These are phyloP conservation scores for Cyberlindnera lachancei DNA, from an alignment of 805 yeast genomes.

Conservation along the genomic window DNA sequence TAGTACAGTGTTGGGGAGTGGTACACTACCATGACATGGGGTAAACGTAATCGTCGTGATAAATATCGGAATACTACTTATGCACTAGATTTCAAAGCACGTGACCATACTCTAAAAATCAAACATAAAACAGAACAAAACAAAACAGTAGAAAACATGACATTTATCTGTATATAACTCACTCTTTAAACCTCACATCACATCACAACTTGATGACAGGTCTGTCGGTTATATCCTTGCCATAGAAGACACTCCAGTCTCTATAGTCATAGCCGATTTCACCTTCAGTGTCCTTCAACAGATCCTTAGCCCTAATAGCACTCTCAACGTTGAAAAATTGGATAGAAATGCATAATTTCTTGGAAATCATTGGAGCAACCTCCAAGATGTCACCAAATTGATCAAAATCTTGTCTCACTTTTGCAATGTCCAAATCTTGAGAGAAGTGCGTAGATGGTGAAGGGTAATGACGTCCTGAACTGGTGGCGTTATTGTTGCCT, in stretches of 20 bases:
- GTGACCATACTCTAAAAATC: too few species aligned
- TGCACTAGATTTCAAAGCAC: too few species aligned
- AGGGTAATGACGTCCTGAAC: conserved; percentile 27
- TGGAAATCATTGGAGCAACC: conserved; percentile 57
- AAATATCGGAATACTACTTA: too few species aligned
- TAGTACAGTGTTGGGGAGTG: too few species aligned
- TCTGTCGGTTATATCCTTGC: conserved; percentile 56
- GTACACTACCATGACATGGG: too few species aligned
- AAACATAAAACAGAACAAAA: too few species aligned
- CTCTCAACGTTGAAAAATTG: conserved; percentile 50
- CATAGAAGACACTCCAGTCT: conserved; percentile 61
- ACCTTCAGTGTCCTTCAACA: conserved; percentile 29
- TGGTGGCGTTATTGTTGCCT: too few species aligned
- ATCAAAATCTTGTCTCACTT: conserved; percentile 41
- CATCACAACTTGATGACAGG: conserved; percentile 29
- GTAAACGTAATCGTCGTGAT: too few species aligned
- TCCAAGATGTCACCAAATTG: conserved; percentile 55
- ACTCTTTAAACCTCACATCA: too few species aligned
- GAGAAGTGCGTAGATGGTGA: conserved; percentile 36
- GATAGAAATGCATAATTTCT: conserved; percentile 53
- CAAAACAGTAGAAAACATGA: too few species aligned
- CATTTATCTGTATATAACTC: too few species aligned
- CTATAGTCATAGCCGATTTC: conserved; percentile 37
- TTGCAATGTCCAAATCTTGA: conserved; percentile 38
- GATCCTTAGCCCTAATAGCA: conserved; percentile 52